Evolutionary conservation across 1,139 yeast genomes (phyloP), one percentile per base, ranked within the genome.

Genomic region (Blastobotrys raffinosifermentans): DNA sequence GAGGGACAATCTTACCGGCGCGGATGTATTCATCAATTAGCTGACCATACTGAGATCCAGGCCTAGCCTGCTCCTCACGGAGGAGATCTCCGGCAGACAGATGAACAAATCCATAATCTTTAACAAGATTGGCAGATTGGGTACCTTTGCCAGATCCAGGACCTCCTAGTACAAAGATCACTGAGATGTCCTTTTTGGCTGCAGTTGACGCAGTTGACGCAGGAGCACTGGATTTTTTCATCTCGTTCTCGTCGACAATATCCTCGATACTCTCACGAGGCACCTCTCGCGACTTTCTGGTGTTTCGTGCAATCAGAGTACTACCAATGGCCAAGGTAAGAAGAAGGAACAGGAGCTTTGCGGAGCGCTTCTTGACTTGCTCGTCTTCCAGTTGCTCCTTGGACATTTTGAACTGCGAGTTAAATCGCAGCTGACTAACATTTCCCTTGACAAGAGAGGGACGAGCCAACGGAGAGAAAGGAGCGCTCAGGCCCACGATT

Each of bases 101-200:
- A 59, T 91, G 98, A 26, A 83, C 78, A 59, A 89, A 91, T 10
- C 82, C 80, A 57, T 75, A 82, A 53, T 87, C 85, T 15, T 71
- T 64, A 31, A 91, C 96, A 41, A 91, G 70, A 54, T 75, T 82
- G 29, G 80, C 83, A 66, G 96, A 86, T 63, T 91, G 98, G 2
- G 98, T 91, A 41, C 98, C 98, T 58, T 91, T 91, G 29, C 98
- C 98, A 13, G 95, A 81, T 11, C 98, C 96, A 2, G 89, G 89
- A 2, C 89, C 75, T 9, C 68, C 68, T 26, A 91, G 73, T 5
- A 91, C 96, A 59, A 85, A 91, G 19, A 91, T 72, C 5, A 91
- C 95, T 21, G 84, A 75, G 21, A 84, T 20, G 19, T 30, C 19
- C 25, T 31, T 31, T 4, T 17, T 23, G 8, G 20, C 6, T 3